A percentile compares a stretch with the other conserved stretches of the same genome.
phyloP scores from a whole-genome alignment of 2,329 filamentous ascomycete genomes.

The Ceratocystis colombiana region DNA sequence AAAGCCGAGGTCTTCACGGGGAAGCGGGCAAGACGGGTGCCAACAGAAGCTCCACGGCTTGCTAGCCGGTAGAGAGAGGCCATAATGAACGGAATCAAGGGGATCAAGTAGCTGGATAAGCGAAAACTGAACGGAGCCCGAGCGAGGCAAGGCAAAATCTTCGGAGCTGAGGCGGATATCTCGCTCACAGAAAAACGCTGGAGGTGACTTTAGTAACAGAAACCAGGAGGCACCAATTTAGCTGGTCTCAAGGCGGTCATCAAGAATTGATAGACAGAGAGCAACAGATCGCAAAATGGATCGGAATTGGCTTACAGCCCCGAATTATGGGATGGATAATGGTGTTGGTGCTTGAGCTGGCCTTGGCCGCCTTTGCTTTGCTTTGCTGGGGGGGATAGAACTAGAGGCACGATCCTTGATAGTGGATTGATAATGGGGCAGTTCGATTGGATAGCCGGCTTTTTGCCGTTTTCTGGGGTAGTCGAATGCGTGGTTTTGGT shows the following conservation, averaged over 20 bases:
- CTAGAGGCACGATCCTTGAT: conserved; percentile 18
- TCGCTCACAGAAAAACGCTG: conserved; percentile 1
- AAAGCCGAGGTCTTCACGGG: conserved; percentile 1
- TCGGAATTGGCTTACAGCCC: conserved; percentile 20
- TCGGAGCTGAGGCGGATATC: conserved; percentile 1
- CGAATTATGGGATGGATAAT: conserved; percentile 19
- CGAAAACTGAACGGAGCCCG: conserved; percentile 27
- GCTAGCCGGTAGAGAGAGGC: conserved; percentile 63
- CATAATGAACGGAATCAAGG: conserved; percentile 43
- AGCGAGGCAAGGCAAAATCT: neutral
- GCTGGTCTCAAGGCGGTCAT: conserved; percentile 5
- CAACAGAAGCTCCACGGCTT: conserved; percentile 49
- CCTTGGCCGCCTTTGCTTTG: conserved; percentile 9
- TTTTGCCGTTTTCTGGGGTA: conserved; percentile 21
- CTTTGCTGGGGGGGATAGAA: neutral
- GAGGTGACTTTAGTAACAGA: neutral
- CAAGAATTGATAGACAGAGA: conserved; percentile 19
- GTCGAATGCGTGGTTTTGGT: conserved; percentile 1
- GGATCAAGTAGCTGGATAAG: conserved; percentile 16
- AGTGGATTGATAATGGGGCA: conserved; percentile 19
- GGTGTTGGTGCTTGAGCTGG: conserved; percentile 8
- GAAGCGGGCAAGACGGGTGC: conserved; percentile 29
- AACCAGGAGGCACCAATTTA: conserved; percentile 9
- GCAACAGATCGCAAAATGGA: neutral
- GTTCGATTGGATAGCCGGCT: conserved; percentile 22